Evolutionary conservation across 495 filamentous ascomycete genomes (phyloP), one percentile per base, ranked within the genome.

Genomic region (Penicillium diatomitis): DNA sequence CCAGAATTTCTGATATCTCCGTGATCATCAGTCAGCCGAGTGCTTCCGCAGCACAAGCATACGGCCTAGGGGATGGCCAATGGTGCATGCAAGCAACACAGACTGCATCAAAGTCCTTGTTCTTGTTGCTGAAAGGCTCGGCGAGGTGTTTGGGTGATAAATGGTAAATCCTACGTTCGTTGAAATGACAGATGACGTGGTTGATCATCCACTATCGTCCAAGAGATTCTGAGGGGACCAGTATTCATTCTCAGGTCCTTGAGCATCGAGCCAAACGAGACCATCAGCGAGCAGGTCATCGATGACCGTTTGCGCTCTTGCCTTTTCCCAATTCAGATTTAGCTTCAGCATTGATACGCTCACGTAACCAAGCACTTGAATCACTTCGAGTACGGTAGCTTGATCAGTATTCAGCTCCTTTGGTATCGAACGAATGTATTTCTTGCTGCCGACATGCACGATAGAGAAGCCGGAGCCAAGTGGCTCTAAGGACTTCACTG

Each of bases 331-430:
- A 7, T 72, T 75, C 11, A 97, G 70, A 62, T 97, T 99, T n/a
- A 83, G 69, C 68, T 86, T 86, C 40, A 99, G 66, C 90, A 99
- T 96, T 0, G 87, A 90, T 28, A 90, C 78, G 45, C 81, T 91
- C 27, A 97, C 87, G 61, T 87, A 96, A 0, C 92, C 90, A 10
- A 96, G 70, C 20, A 97, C 66, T 50, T 87, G 82, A 3, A 88
- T 89, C 0, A 82, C 88, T 65, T 97, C 94, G 6, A 99, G 75
- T 9, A 96, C 92, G 6, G 82, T 87, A 42, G 86, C 82, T 70
- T 99, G 92, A 62, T 99, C 92, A 9, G 82, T 90, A 59, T 95
- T 96, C 46, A 99, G 77, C 68, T 99, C 94, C 67, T 96, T 96
- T 1, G 92, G 94, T 33, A 97, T 82, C 2, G 88, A 95, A 12